A percentile compares a stretch with the other conserved stretches of the same genome.
Conservation (phyloP, 257 asterid genomes). For the Ilex aquifolium region DNA sequence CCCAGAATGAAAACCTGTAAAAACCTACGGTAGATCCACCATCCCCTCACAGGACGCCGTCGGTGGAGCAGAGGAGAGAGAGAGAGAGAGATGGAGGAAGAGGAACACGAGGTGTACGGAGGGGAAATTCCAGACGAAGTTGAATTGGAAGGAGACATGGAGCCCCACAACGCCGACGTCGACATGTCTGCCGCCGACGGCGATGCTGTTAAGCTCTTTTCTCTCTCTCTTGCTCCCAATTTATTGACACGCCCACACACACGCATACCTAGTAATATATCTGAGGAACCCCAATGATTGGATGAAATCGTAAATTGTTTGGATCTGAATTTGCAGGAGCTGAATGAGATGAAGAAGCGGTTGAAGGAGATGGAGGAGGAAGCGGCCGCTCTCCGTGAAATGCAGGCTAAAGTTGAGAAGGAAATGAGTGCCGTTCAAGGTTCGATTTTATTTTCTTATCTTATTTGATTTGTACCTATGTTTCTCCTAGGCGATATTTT, state of each 20-base stretch:
- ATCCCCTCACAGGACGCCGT: too few species aligned
- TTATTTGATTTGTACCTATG: too few species aligned
- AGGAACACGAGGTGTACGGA: slow-evolving; percentile 50
- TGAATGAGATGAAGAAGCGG: slow-evolving; percentile 71
- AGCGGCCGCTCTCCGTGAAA: slow-evolving; percentile 49
- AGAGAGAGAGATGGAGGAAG: slow-evolving; percentile 34
- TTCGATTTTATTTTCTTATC: not conserved
- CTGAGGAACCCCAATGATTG: not conserved
- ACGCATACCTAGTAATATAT: not conserved
- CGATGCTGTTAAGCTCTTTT: slow-evolving; percentile 46
- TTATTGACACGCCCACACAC: not conserved
- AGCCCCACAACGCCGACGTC: slow-evolving; percentile 44
- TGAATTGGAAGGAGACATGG: slow-evolving; percentile 48
- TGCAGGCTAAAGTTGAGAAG: too few species aligned
- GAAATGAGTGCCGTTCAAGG: slow-evolving; percentile 41
- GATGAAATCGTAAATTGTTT: slow-evolving; percentile 9
- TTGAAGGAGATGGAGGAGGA: slow-evolving; percentile 69
- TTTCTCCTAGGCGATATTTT: too few species aligned
- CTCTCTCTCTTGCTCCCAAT: not conserved
- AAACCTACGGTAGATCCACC: too few species aligned
- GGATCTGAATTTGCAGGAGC: slow-evolving; percentile 33
- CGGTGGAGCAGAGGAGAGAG: not conserved
- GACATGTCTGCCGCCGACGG: slow-evolving; percentile 53
- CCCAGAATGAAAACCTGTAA: too few species aligned
- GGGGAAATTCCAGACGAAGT: slow-evolving; percentile 44